These are phyloP conservation scores for Cenchrus fungigraminus DNA, from an alignment of 176 grass and related monocot species.

Conservation along the genomic window DNA sequence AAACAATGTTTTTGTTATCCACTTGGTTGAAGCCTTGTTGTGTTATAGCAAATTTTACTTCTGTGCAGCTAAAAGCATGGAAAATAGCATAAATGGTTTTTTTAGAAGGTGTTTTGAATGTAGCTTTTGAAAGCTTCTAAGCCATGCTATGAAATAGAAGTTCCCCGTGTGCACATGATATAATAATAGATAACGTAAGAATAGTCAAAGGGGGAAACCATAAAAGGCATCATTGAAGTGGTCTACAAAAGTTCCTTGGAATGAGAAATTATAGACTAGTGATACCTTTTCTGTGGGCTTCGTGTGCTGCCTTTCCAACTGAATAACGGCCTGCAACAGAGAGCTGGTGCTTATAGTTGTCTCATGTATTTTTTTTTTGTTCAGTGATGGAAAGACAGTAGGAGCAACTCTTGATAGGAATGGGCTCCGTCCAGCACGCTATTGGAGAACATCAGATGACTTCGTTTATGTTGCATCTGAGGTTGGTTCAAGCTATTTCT, in stretches of 20 bases:
- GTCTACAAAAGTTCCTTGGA: not conserved
- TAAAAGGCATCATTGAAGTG: constrained; percentile 3
- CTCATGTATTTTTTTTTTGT: constrained; percentile 44
- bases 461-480: constrained; percentile 99
- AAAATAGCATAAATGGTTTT: not conserved
- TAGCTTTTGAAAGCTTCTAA: constrained; percentile 22
- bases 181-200: not conserved
- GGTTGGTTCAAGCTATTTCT: constrained; percentile 58
- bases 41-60: constrained; percentile 37
- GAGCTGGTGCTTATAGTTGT: constrained; percentile 21
- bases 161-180: constrained; percentile 22
- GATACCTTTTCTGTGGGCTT: not conserved
- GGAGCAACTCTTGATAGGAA: constrained; percentile 98
- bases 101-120: constrained; percentile 15
- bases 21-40: constrained; percentile 31
- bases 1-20: constrained; percentile 13
- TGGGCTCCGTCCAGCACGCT: constrained; percentile 98
- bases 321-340: constrained; percentile 39
- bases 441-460: constrained; percentile 97
- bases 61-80: constrained; percentile 16
- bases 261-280: constrained; percentile 3
- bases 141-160: constrained; percentile 11
- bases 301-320: not conserved
- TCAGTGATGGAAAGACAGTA: constrained; percentile 96
- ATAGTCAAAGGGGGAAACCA: not conserved